Conservation (phyloP, 2,329 filamentous ascomycete genomes). For the Zelopaecilomyces penicillatus region DNA sequence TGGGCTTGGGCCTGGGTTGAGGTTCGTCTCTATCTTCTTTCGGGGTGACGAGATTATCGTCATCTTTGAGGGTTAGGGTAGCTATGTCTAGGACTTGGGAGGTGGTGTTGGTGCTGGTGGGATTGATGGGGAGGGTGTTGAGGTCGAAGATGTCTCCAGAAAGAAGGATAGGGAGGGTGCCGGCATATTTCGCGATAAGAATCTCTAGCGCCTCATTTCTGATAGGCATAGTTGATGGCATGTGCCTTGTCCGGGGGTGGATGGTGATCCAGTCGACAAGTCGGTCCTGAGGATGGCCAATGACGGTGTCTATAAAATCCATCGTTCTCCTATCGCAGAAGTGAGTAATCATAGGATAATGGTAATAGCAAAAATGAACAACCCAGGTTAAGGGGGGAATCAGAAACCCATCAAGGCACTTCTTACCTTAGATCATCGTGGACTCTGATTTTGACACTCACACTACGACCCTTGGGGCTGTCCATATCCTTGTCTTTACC, state of each 20-base stretch:
- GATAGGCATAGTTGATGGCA: slow-evolving; percentile 53
- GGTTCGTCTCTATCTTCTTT: too few relatives aligned
- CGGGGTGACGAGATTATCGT: not conserved
- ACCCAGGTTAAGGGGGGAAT: not conserved
- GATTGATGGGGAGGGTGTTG: slow-evolving; percentile 35
- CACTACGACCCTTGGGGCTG: slow-evolving; percentile 41
- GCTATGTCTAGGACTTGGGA: slow-evolving; percentile 20
- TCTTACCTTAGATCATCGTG: slow-evolving; percentile 51
- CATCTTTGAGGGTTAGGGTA: slow-evolving; percentile 20
- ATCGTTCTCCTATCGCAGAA: slow-evolving; percentile 37
- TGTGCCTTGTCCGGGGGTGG: slow-evolving; percentile 55
- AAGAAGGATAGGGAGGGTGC: slow-evolving; percentile 53
- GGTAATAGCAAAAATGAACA: too few relatives aligned
- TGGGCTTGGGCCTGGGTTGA: slow-evolving; percentile 15
- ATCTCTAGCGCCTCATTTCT: slow-evolving; percentile 51
- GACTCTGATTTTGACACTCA: slow-evolving; percentile 64
- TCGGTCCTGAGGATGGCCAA: slow-evolving; percentile 41
- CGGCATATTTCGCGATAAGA: slow-evolving; percentile 43
- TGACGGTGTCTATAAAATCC: slow-evolving; percentile 54
- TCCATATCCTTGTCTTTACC: slow-evolving; percentile 33
- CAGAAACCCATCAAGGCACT: not conserved
- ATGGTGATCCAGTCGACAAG: slow-evolving; percentile 62
- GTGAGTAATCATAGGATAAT: not conserved
- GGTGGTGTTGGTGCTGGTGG: slow-evolving; percentile 12
- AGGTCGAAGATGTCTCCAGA: slow-evolving; percentile 63